Base-by-base conservation (phyloP, 768 basidiomycete species). In the Serpula lacrymans region DNA sequence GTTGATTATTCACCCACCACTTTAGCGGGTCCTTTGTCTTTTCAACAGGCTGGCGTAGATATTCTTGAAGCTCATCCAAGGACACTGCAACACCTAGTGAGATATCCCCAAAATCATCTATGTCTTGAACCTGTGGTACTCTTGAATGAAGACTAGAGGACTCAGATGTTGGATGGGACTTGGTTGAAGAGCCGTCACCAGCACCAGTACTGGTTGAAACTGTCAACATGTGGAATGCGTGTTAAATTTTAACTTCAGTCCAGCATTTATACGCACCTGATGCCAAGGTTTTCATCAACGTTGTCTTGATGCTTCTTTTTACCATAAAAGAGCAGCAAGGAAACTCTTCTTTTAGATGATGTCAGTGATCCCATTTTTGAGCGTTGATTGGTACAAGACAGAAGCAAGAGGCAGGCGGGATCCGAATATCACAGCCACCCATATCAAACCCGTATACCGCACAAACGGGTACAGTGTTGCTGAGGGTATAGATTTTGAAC, bases 1-100 rank as follows among this genome's bases (percentile, higher is more conserved):
- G 14, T 13, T 29, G 20, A n/a, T 52, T 43, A 20, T 41, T 33
- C 14, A 18, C 16, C 51, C 52, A 54, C 51, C 48, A 54, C 24
- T 17, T 25, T 12, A 52, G 41, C n/a, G 42, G 41, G 26, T 46
- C 48, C 20, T 43, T 45, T 5, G 41, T 33, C 3, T 42, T 41
- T 30, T 49, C 50, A 5, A 43, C 34, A 17, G 41, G 36, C 12
- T 41, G 29, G 7, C 21, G 2, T 4, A 48, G 39, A 32, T 48
- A 48, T 17, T 17, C 14, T 4, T 48, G 26, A 30, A 48, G 17
- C 23, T 51, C 47, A 38, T 49, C 47, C 27, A 29, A 29, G 9
- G 14, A 9, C 10, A 14, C 9, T 29, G 27, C n/a, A 9, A 14
- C 27, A 14, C 27, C 27, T n/a, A 28, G n/a, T 6, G 12, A 34